Percentiles rank a stretch among this genome's conserved stretches.
Conservation (phyloP, 257 asterid species). For the Capsicum chinense region DNA sequence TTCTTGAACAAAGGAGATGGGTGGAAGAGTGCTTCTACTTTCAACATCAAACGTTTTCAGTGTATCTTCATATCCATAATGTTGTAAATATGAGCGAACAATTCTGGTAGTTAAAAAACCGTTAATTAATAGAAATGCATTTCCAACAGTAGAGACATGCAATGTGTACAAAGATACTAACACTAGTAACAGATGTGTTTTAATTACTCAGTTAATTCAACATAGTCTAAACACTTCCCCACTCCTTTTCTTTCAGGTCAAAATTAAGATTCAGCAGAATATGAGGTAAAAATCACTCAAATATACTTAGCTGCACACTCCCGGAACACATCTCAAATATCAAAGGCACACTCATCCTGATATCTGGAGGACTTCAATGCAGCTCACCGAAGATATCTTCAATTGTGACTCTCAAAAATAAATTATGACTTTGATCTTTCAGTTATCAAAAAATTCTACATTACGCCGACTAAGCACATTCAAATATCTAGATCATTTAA, state of each 20-base stretch:
- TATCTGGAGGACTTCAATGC: neutral
- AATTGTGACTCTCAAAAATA: neutral
- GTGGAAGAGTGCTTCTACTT: slow-evolving; percentile 69
- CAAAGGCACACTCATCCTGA: neutral
- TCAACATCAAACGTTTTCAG: slow-evolving; percentile 70
- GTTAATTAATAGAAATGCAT: slow-evolving; percentile 25
- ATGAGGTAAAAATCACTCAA: slow-evolving; percentile 11
- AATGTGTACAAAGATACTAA: neutral
- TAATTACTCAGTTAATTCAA: neutral
- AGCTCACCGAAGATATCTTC: slow-evolving; percentile 10
- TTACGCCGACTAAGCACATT: neutral
- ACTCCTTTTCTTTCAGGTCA: neutral
- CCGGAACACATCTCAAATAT: neutral
- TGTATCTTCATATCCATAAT: slow-evolving; percentile 92
- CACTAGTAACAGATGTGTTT: neutral
- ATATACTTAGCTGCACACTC: neutral
- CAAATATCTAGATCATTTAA: neutral
- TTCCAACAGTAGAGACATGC: neutral
- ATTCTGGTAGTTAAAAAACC: slow-evolving; percentile 56
- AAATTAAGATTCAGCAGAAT: neutral
- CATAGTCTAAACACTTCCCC: slow-evolving; percentile 1
- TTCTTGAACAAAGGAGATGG: slow-evolving; percentile 62
- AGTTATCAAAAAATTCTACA: neutral
- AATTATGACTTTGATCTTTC: slow-evolving; percentile 14
- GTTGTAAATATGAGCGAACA: slow-evolving; percentile 85